These are phyloP conservation scores for Chlorophyllum brunneum DNA, from an alignment of 768 basidiomycete species.

Conservation along the genomic window DNA sequence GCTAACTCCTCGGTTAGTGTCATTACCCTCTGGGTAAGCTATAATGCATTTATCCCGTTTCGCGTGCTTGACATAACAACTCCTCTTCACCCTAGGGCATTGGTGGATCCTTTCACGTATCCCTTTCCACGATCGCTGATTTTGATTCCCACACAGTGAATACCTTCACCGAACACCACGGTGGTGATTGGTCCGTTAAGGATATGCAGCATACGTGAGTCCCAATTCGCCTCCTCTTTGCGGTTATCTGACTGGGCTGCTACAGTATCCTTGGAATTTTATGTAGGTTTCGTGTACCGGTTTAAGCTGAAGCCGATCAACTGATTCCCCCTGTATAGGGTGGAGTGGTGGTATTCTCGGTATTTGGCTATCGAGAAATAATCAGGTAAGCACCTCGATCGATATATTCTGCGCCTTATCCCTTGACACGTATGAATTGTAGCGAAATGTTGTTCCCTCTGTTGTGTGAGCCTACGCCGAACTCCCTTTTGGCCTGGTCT, in stretches of 20 bases:
- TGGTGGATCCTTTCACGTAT: conserved; percentile 28
- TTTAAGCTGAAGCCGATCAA: not conserved
- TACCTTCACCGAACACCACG: conserved; percentile 90
- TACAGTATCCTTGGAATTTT: conserved; percentile 67
- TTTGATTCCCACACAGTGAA: conserved; percentile 51
- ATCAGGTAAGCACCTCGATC: conserved; percentile 46
- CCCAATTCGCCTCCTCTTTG: not conserved
- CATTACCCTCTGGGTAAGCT: conserved; percentile 49
- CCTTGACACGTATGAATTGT: not conserved
- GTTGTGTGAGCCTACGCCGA: conserved; percentile 52
- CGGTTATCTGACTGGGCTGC: not conserved
- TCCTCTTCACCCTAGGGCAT: conserved; percentile 40
- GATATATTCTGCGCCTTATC: not conserved
- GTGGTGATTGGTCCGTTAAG: conserved; percentile 78
- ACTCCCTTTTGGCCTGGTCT: not conserved
- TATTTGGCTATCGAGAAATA: conserved; percentile 74
- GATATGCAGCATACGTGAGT: conserved; percentile 93
- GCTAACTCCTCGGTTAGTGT: conserved; percentile 24
- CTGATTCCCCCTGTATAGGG: conserved; percentile 43
- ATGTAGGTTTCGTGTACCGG: conserved; percentile 38
- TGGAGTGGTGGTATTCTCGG: conserved; percentile 92
- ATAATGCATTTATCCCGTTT: not conserved
- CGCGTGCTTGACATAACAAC: not conserved
- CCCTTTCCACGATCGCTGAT: not conserved
- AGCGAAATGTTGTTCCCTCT: conserved; percentile 79